Percentiles rank a stretch among this genome's conserved stretches.
Conservation (phyloP, 2,329 filamentous ascomycete species). For the Nemania diffusa region DNA sequence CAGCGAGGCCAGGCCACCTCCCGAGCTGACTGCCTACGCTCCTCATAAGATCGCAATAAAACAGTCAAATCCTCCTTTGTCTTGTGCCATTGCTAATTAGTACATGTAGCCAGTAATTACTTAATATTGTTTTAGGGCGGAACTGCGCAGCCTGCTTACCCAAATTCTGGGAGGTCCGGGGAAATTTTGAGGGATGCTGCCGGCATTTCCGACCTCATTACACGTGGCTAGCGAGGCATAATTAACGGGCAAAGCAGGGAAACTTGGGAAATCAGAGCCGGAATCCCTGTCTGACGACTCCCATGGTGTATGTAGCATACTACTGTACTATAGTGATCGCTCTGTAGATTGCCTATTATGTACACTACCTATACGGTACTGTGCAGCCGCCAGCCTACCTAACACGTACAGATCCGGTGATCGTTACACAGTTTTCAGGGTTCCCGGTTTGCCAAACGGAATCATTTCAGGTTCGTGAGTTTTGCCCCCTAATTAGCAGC, state of each 20-base stretch:
- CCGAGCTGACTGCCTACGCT: neutral
- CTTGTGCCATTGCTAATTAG: neutral
- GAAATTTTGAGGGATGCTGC: slow-evolving; percentile 13
- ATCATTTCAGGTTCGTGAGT: slow-evolving; percentile 15
- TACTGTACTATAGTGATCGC: neutral
- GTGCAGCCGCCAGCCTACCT: neutral
- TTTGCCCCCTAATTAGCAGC: neutral
- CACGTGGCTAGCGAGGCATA: slow-evolving; percentile 32
- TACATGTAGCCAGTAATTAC: neutral
- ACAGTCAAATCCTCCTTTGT: neutral
- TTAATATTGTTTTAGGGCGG: neutral
- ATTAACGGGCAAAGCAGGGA: slow-evolving; percentile 10
- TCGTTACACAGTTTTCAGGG: slow-evolving; percentile 16
- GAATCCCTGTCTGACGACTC: slow-evolving; percentile 21
- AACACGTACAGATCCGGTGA: slow-evolving; percentile 14
- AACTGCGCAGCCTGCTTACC: slow-evolving; percentile 6
- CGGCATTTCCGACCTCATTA: slow-evolving; percentile 29
- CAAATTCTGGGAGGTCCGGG: slow-evolving; percentile 24
- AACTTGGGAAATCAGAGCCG: slow-evolving; percentile 22
- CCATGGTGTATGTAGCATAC: neutral
- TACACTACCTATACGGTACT: neutral
- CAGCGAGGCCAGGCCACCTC: neutral
- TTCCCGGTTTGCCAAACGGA: neutral
- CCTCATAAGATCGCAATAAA: neutral
- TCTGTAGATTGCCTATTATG: neutral